Conservation (phyloP, 306 rosid genomes). For the Leucaena leucocephala region DNA sequence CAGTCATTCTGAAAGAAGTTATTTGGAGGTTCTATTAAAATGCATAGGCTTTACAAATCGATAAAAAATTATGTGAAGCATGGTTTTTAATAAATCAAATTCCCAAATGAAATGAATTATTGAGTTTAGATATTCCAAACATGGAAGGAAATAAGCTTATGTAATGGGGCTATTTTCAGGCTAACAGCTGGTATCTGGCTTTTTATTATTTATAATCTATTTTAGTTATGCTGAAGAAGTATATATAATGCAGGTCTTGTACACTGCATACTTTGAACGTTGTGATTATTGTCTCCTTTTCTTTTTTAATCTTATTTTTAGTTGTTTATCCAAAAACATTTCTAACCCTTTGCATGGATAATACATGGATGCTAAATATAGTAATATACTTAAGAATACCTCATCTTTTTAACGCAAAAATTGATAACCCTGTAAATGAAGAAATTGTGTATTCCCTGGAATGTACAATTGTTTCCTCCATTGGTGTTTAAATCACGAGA, state of each 20-base stretch:
- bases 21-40: not conserved
- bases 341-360: not conserved
- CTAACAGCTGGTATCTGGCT: not conserved
- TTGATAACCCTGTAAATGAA: not conserved
- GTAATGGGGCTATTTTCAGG: not conserved
- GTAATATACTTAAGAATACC: not conserved
- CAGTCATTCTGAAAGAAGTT: not conserved
- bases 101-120: not conserved
- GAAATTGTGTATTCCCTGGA: slow-evolving; percentile 6
- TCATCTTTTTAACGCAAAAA: slow-evolving; percentile 13
- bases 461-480: slow-evolving; percentile 8
- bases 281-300: not conserved
- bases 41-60: not conserved
- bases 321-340: not conserved
- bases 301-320: not conserved
- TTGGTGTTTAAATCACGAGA: slow-evolving; percentile 28
- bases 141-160: not conserved
- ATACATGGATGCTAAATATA: not conserved
- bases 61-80: too few relatives aligned
- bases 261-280: not conserved
- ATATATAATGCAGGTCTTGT: slow-evolving; percentile 2
- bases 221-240: slow-evolving; percentile 13
- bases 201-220: not conserved
- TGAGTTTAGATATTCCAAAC: not conserved
- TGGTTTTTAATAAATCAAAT: not conserved